Conservation (phyloP, 2,329 filamentous ascomycete genomes). For the Chaetomium sp. region DNA sequence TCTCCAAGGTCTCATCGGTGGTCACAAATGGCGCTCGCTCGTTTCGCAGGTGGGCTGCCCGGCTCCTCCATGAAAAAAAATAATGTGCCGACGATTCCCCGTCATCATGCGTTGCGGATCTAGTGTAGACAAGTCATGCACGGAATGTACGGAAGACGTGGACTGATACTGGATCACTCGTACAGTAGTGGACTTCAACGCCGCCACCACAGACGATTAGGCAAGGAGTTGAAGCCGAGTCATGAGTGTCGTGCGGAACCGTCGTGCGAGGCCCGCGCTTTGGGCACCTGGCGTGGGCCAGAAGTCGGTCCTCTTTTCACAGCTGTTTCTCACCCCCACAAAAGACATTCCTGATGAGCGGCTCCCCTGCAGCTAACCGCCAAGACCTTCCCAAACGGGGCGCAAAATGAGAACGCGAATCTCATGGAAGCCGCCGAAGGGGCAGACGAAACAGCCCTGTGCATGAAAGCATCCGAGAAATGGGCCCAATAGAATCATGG, state of each 20-base stretch:
- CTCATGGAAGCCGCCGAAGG: conserved; percentile 7
- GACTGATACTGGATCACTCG: too few relatives aligned
- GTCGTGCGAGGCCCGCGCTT: too few relatives aligned
- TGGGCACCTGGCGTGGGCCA: too few relatives aligned
- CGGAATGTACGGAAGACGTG: too few relatives aligned
- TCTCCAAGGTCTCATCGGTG: too few relatives aligned
- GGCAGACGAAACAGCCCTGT: conserved; percentile 2
- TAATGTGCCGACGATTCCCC: background rate
- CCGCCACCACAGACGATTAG: too few relatives aligned
- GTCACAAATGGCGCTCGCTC: too few relatives aligned
- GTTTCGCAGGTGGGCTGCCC: background rate
- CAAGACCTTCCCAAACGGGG: conserved; percentile 8
- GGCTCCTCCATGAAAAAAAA: background rate
- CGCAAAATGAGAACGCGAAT: conserved; percentile 3
- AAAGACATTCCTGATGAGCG: background rate
- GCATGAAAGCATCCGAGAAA: background rate
- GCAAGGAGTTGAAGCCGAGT: too few relatives aligned
- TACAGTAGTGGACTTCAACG: too few relatives aligned
- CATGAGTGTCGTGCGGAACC: too few relatives aligned
- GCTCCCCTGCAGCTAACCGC: conserved; percentile 3
- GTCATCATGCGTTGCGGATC: background rate
- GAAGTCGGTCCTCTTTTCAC: too few relatives aligned
- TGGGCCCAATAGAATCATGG: background rate
- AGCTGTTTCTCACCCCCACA: background rate
- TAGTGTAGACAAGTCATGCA: too few relatives aligned